Conservation (phyloP, 2,329 filamentous ascomycete species). For the Elsinoe perseae region DNA sequence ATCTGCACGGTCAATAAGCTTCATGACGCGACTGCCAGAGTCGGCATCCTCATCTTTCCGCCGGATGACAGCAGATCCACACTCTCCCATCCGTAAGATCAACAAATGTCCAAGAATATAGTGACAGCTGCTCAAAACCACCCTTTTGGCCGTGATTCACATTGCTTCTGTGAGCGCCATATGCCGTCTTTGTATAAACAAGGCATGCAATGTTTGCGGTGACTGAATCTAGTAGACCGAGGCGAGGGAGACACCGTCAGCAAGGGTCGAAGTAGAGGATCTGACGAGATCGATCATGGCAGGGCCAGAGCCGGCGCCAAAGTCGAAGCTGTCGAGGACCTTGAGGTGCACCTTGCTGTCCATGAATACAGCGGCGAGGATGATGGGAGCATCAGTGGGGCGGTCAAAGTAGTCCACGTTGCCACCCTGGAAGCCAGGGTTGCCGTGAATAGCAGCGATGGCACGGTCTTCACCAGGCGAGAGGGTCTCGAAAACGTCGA, state of each 20-base stretch:
- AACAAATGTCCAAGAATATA: conserved; percentile 5
- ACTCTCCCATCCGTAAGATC: not conserved
- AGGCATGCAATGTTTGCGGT: not conserved
- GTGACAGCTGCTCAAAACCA: not conserved
- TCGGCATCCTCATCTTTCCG: not conserved
- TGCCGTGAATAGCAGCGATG: conserved; percentile 63
- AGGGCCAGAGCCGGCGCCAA: conserved; percentile 30
- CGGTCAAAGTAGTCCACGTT: conserved; percentile 65
- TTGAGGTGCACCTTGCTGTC: conserved; percentile 52
- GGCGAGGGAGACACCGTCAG: conserved; percentile 35
- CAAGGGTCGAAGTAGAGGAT: conserved; percentile 28
- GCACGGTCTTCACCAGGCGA: conserved; percentile 55
- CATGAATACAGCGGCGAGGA: conserved; percentile 55
- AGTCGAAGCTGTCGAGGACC: conserved; percentile 35
- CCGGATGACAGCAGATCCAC: not conserved
- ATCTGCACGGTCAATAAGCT: conserved; percentile 1
- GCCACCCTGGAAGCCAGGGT: conserved; percentile 48
- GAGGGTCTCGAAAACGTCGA: conserved; percentile 68
- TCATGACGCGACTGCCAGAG: conserved; percentile 11
- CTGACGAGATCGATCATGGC: conserved; percentile 30
- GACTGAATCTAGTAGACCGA: conserved; percentile 16
- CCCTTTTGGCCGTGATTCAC: not conserved
- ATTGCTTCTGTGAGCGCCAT: conserved; percentile 4
- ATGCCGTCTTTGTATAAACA: not conserved
- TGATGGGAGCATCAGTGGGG: conserved; percentile 52